Base-by-base conservation (phyloP, 768 basidiomycete genomes). In the Russula virescens region DNA sequence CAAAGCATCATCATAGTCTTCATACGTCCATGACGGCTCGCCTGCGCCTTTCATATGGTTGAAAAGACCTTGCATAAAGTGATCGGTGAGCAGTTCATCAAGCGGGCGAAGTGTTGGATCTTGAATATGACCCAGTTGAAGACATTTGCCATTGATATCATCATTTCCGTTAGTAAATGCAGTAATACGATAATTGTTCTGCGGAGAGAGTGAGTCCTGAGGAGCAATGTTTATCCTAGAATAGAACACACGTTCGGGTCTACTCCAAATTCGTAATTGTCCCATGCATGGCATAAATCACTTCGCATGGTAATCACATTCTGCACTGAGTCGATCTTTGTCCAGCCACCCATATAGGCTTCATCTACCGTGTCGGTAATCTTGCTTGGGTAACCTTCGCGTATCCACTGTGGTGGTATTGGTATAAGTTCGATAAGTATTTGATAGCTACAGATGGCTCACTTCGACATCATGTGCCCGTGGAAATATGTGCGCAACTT, bases 401-500 rank as follows among this genome's bases (percentile, higher is more conserved):
- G 28, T 28, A 38, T 14, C 54, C 54, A 61, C 60, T 55, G 53
- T 21, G n/a, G 16, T n/a, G 18, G 42, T 18, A n/a, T 19, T 38
- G 16, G 16, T n/a, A 14, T 18, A 13, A 48, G 5, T 28, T 25
- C 31, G 47, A 47, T 9, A n/a, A 45, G 21, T 38, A 18, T 19
- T 1, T n/a, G 21, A 19, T n/a, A 35, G 34, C 11, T 11, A 55
- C 25, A n/a, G 3, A 21, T 14, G 0, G 3, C 51, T 52, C 51
- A 53, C 59, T 14, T 60, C 59, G 19, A 5, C 18, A n/a, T 53
- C 43, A 40, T 60, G 60, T 28, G 5, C 25, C 25, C 51, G 60
- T 3, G 52, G 60, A 60, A 60, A 60, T 38, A 53, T 60, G 35
- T 60, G 60, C 2, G 35, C 43, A 28, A 34, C 51, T 48, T 54